Evolutionary conservation across 1,284 basidiomycete genomes (phyloP), one percentile per base, ranked within the genome.

Genomic region (Marasmius sp.): DNA sequence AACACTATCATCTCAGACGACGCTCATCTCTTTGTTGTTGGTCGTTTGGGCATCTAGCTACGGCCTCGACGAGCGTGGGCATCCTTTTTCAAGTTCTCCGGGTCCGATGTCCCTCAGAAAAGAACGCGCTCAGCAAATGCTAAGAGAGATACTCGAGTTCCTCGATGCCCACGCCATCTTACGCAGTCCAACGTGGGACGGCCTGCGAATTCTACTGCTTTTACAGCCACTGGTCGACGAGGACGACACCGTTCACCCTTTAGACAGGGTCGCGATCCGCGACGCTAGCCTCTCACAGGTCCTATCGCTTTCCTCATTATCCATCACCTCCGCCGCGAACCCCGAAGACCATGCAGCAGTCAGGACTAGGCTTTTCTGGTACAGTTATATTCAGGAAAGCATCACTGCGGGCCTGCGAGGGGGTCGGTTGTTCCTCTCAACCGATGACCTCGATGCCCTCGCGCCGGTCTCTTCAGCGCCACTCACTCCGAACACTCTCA

Each of bases 11-110:
- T 75, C 81, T 60, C 83, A 89, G 63, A 90, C 85, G 16, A 81
- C 82, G 57, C 81, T 93, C 59, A 79, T 92, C 50, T 80, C 86
- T 8, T 85, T 89, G 80, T 71, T 89, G 27, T 78, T 95, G 18
- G 91, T 92, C 57, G 84, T 89, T 18, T 96, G 93, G 93, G 94
- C 92, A 0, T 84, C 88, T 1, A 93, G 91, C 34, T 95, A 92
- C 70, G 94, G 94, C 22, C 78, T 95, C 50, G 86, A 95, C 72
- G 91, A 94, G 67, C 80, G 80, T 33, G 94, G 93, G 36, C 72
- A 83, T 9, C 74, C 70, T 57, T 58, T 62, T 58, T 64, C n/a
- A 10, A 37, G 37, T 18, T 54, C 52, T 37, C 37, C 52, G 3
- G 14, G 52, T 37, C 34, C 34, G 20, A 54, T 34, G 33, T 37